Conservation (phyloP, 2,329 filamentous ascomycete species). For the Fusarium nisikadoi region DNA sequence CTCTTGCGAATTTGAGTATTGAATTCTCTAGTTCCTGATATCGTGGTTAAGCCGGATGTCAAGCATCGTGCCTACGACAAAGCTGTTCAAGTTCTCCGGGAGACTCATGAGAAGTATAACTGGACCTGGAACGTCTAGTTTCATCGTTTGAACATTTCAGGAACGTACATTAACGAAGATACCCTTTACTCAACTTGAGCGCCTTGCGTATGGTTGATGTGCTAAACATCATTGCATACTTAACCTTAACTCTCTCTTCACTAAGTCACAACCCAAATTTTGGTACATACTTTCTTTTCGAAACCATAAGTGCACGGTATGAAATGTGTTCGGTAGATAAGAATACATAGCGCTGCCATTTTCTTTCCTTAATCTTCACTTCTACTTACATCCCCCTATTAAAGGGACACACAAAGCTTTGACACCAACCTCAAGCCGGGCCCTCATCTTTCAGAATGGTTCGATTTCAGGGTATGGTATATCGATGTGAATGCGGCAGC, state of each 20-base stretch:
- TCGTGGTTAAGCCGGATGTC: slow-evolving; percentile 21
- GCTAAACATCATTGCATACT: neutral
- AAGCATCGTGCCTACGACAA: slow-evolving; percentile 28
- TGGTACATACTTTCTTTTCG: neutral
- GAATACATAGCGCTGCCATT: neutral
- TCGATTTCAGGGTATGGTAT: neutral
- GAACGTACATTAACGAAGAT: neutral
- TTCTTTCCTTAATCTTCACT: neutral
- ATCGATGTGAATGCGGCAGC: too few species aligned
- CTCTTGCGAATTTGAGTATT: neutral
- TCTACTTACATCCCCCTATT: neutral
- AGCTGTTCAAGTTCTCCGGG: slow-evolving; percentile 29
- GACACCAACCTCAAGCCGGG: neutral
- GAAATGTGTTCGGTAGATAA: neutral
- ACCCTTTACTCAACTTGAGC: neutral
- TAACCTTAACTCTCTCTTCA: neutral
- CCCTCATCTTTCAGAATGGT: neutral
- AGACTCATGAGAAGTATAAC: slow-evolving; percentile 27
- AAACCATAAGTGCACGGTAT: neutral
- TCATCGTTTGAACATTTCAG: neutral
- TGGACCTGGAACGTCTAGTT: slow-evolving; percentile 28
- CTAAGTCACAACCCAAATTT: too few species aligned
- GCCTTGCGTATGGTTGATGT: neutral
- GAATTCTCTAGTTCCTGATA: slow-evolving; percentile 31
- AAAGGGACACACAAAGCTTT: neutral